phyloP scores from a whole-genome alignment of 495 filamentous ascomycete genomes.

The Daldinia concentrica region DNA sequence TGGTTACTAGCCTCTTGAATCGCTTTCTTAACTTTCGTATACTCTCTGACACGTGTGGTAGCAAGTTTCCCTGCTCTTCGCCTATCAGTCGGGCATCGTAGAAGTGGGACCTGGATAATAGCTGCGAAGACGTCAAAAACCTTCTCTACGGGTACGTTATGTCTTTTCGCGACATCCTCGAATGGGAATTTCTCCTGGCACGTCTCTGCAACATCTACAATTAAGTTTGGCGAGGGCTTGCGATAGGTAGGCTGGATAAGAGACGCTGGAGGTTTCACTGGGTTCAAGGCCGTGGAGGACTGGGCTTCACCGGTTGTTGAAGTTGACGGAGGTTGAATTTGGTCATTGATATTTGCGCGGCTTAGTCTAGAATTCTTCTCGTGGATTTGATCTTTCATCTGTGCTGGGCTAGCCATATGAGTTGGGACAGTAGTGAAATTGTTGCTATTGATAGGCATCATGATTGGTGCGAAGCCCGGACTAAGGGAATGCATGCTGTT shows the following conservation, averaged over 20 bases:
- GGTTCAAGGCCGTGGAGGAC: constrained; percentile 4
- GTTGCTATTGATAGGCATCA: constrained; percentile 35
- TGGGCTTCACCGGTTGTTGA: background rate
- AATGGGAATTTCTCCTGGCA: constrained; percentile 58
- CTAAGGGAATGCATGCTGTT: constrained; percentile 36
- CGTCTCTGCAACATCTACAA: constrained; percentile 61
- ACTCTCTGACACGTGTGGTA: constrained; percentile 47
- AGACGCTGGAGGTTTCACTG: constrained; percentile 38
- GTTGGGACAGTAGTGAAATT: constrained; percentile 25
- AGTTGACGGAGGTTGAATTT: constrained; percentile 25
- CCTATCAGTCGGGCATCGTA: constrained; percentile 55
- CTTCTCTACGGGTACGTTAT: constrained; percentile 52
- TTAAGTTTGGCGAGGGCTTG: constrained; percentile 49
- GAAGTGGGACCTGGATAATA: constrained; percentile 56
- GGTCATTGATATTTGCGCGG: constrained; percentile 30
- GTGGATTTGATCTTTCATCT: constrained; percentile 17
- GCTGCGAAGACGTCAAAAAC: constrained; percentile 57
- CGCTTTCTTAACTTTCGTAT: constrained; percentile 46
- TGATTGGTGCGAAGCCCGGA: constrained; percentile 30
- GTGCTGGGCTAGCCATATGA: constrained; percentile 21
- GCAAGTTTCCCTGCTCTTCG: constrained; percentile 48
- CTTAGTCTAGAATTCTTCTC: constrained; percentile 1
- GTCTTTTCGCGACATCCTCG: constrained; percentile 54
- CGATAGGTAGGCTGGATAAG: constrained; percentile 47
- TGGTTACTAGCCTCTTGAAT: constrained; percentile 27